Evolutionary conservation across 2,329 filamentous ascomycete genomes (phyloP), one percentile per base, ranked within the genome.

Genomic region (Sarocladium brachiariae): DNA sequence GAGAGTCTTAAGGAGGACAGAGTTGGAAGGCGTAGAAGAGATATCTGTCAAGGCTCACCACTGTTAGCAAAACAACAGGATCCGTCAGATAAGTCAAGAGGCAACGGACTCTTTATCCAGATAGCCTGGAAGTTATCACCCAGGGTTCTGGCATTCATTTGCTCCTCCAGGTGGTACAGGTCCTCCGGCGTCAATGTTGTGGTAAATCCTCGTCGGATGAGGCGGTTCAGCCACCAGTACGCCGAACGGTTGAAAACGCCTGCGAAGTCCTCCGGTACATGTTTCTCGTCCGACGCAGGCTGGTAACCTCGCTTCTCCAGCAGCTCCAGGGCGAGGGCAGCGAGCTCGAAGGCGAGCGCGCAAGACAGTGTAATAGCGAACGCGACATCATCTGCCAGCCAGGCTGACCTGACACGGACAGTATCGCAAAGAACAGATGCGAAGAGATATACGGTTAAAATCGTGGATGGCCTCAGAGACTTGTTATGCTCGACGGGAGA

Each of bases 251-350:
- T 31, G 30, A 31, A 31, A 14, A 31, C 30, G 30, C 30, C 30
- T 31, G 30, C 30, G 14, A 31, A 31, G 30, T 31, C 30, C 30
- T 31, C 30, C 14, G 30, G 30, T 8, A 31, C 30, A 14, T 31
- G 30, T 31, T 31, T 31, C 14, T 8, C 30, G 30, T 31, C 30
- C 14, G 30, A 31, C 14, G 67, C 70, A 6, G 53, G 51, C 0
- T 70, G 54, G 68, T 66, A 72, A 60, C 52, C 59, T 0, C 63
- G 54, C 55, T 75, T 75, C 1, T 60, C 59, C 8, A 60, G 55
- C 0, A 68, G 61, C 50, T 76, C 73, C 0, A 71, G 30, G 14
- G 30, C 30, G 14, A 31, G 14, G 14, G 30, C 30, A 31, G 30
- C 30, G 8, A 31, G 30, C 30, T 31, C 30, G 30, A 31, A 14